phyloP scores from a whole-genome alignment of 208 protist species.

The Blastocrithidia nonstop region DNA sequence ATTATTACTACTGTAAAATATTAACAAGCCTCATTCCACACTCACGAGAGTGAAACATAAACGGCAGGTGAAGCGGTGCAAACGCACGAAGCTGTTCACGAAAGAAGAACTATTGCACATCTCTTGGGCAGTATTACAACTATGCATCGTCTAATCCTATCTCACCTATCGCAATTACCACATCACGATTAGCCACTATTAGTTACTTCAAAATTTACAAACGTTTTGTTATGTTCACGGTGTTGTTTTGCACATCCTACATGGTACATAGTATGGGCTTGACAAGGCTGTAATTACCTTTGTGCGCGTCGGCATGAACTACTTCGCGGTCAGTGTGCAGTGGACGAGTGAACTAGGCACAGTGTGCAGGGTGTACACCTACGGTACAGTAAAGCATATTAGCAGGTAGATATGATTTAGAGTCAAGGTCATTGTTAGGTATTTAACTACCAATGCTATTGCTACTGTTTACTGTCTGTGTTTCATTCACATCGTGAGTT shows the following conservation, averaged over 20 bases:
- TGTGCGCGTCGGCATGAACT: too few relatives aligned
- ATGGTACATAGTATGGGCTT: slow-evolving; percentile 7
- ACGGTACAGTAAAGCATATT: slow-evolving; percentile 52
- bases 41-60: slow-evolving; percentile 88
- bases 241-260: not conserved
- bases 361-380: slow-evolving; percentile 77
- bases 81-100: slow-evolving; percentile 35
- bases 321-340: slow-evolving; percentile 13
- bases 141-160: slow-evolving; percentile 88
- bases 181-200: slow-evolving; percentile 47
- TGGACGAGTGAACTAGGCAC: slow-evolving; percentile 39
- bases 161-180: slow-evolving; percentile 79
- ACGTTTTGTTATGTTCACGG: slow-evolving; percentile 12
- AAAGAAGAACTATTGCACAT: slow-evolving; percentile 66
- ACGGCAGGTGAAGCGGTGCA: slow-evolving; percentile 35
- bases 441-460: too few relatives aligned
- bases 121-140: slow-evolving; percentile 46
- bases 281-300: slow-evolving; percentile 15
- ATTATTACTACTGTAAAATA: slow-evolving; percentile 15
- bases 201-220: slow-evolving; percentile 39
- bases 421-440: too few relatives aligned
- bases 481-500: too few relatives aligned
- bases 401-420: too few relatives aligned
- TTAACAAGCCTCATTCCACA: slow-evolving; percentile 72
- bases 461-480: too few relatives aligned